These are phyloP conservation scores for Paecilomyces variotii DNA, from an alignment of 2,329 filamentous ascomycete genomes.

Conservation along the genomic window DNA sequence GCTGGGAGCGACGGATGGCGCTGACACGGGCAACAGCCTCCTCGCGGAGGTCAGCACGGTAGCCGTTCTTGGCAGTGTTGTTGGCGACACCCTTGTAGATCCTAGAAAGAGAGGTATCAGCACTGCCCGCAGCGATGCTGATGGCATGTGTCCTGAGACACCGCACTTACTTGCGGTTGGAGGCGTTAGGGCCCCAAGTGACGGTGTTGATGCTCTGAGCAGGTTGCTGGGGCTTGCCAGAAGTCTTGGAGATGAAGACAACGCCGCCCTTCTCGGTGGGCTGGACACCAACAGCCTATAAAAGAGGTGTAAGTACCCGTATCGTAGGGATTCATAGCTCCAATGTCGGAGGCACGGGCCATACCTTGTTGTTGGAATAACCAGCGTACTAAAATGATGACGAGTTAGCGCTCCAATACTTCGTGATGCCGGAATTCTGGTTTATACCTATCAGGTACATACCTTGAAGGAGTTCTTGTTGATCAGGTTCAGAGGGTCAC, in stretches of 20 bases:
- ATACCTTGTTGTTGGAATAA: conserved; percentile 89
- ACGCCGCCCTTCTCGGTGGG: conserved; percentile 71
- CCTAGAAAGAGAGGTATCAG: conserved; percentile 41
- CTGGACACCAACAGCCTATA: conserved; percentile 73
- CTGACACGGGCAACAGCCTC: conserved; percentile 79
- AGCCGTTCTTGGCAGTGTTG: conserved; percentile 72
- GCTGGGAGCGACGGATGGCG: conserved; percentile 73
- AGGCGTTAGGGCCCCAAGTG: conserved; percentile 63
- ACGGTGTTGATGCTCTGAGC: conserved; percentile 56
- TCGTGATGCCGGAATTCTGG: neutral
- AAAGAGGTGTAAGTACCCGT: conserved; percentile 7
- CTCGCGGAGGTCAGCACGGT: conserved; percentile 71
- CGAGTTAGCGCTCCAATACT: conserved; percentile 12
- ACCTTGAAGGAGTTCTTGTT: conserved; percentile 93
- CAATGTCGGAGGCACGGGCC: neutral
- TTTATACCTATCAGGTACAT: conserved; percentile 1
- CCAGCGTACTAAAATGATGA: conserved; percentile 63
- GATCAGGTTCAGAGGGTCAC: conserved; percentile 84
- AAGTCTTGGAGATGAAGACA: conserved; percentile 77
- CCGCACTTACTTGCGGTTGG: conserved; percentile 65
- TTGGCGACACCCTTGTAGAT: conserved; percentile 84
- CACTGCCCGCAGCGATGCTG: conserved; percentile 3
- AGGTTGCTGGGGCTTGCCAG: conserved; percentile 63
- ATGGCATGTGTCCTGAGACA: neutral
- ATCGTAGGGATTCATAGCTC: neutral